Base-by-base conservation (phyloP, 257 asterid species). In the Solanum corneliomulleri region DNA sequence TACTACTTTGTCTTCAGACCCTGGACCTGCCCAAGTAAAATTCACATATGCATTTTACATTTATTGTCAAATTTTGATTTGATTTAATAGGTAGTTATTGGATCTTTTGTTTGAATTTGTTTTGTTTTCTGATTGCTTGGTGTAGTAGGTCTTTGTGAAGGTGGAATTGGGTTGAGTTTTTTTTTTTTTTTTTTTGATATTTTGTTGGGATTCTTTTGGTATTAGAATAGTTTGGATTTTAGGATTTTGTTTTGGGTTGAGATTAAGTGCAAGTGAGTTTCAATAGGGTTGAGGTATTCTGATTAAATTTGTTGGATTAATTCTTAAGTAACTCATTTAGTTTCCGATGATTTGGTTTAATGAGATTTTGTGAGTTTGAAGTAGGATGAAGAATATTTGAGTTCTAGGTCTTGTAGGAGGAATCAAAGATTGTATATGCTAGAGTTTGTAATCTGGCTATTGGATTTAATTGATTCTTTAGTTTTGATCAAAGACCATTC, bases 21-120 rank as follows among this genome's bases (percentile, higher is more conserved):
- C 90, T 64, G 90, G 52, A 52, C 93, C 75, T 88, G 90, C 87
- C 87, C 87, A 85, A 86, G 85, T 68, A 86, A 83, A 42, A 14
- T 71, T 68, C 74, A 71, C 15, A 25, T 41, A 58, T 41, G 35
- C 44, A 85, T 85, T 68, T 68, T 85, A 31, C 68, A 25, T 13
- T 84, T 64, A 41, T 39, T 84, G 41, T 42, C 13, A 18, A 41
- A 41, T 66, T 66, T 84, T 45, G 31, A 84, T 70, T 66, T 66
- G 47, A 9, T 39, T 84, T 39, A 62, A 39, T 29, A 45, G 44
- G 56, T 11, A 41, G 82, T 62, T 44, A 52, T 85, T 85, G 37
- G 87, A 68, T 44, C 78, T 68, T 68, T 47, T 44, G 10, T 66
- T 16, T 39, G 82, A 74, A 39, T 74, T 21, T 10, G 23, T 74